Evolutionary conservation across 2,329 filamentous ascomycete species (phyloP), one percentile per base, ranked within the genome.

Genomic region (Aureobasidium namibiae): DNA sequence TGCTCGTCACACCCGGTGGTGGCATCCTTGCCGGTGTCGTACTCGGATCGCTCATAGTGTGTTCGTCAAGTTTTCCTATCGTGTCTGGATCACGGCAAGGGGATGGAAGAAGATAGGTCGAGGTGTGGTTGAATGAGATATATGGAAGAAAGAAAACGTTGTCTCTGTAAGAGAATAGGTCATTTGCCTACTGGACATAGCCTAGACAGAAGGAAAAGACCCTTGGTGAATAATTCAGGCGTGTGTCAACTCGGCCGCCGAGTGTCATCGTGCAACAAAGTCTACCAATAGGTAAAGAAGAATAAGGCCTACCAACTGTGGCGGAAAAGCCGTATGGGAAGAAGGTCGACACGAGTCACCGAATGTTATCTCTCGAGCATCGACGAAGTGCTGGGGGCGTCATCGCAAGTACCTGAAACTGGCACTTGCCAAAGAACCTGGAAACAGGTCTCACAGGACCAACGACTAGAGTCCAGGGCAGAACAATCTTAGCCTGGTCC

Each of bases 1-100:
- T 59, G 56, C 56, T 59, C 9, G 45, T 59, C 5, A 31, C 4
- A 11, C 56, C 56, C 4, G 42, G 36, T 23, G 56, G 56, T 7
- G 54, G 31, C 18, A 4, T 21, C 29, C 54, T 44, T 14, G 44
- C 42, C 4, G 42, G 54, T 49, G 10, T 56, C 10, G 13, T 31
- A 4, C 5, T 29, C 16, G 18, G n/a, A 34, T 24, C 39, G n/a
- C 14, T 56, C 52, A 56, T 56, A 3, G 16, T n/a, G n/a, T n/a
- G n/a, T n/a, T 39, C 11, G 33, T 18, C 18, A 7, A 16, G 6
- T 4, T 52, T 21, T 11, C n/a, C n/a, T 39, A 16, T 26, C 26
- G 29, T 54, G 36, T 42, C 24, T 31, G 50, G 24, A 54, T 54
- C 36, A 31, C 36, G 10, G 13, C 26, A 31, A 33, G n/a, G 14